Percentiles rank a stretch among this genome's conserved stretches.
These are phyloP conservation scores for Starmerella stellata DNA, from an alignment of 805 yeast species.

Conservation along the genomic window DNA sequence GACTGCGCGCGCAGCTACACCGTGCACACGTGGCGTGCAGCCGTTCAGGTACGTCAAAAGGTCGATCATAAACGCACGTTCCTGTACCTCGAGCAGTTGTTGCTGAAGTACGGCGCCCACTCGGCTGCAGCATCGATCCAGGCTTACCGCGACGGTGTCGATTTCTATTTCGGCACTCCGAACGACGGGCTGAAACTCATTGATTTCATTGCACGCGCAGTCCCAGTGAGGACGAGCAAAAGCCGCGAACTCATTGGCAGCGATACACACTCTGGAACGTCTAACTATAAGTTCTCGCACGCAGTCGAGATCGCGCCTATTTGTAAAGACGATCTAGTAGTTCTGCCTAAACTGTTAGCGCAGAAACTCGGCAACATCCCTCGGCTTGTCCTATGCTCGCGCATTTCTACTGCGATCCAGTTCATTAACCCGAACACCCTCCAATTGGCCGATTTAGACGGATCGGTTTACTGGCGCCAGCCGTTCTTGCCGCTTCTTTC, in stretches of 20 bases:
- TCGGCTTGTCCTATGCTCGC: constrained; percentile 66
- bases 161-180: constrained; percentile 69
- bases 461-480: constrained; percentile 58
- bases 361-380: constrained; percentile 62
- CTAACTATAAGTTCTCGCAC: constrained; percentile 73
- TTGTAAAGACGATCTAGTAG: constrained; percentile 83
- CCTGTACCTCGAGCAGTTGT: constrained; percentile 77
- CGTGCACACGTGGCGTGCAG: constrained; percentile 87
- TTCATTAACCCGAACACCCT: constrained; percentile 65
- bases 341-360: constrained; percentile 67
- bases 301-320: constrained; percentile 86
- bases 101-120: constrained; percentile 79
- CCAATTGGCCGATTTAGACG: constrained; percentile 55
- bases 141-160: constrained; percentile 80
- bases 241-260: constrained; percentile 77
- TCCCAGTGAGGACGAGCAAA: constrained; percentile 61
- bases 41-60: constrained; percentile 92
- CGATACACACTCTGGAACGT: constrained; percentile 75
- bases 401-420: constrained; percentile 59
- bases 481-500: constrained; percentile 63
- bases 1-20: constrained; percentile 94
- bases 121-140: constrained; percentile 77
- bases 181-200: constrained; percentile 87
- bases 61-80: constrained; percentile 90
- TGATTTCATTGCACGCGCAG: constrained; percentile 66